Base-by-base conservation (phyloP, 139 green algal species). In the Volvox africanus region DNA sequence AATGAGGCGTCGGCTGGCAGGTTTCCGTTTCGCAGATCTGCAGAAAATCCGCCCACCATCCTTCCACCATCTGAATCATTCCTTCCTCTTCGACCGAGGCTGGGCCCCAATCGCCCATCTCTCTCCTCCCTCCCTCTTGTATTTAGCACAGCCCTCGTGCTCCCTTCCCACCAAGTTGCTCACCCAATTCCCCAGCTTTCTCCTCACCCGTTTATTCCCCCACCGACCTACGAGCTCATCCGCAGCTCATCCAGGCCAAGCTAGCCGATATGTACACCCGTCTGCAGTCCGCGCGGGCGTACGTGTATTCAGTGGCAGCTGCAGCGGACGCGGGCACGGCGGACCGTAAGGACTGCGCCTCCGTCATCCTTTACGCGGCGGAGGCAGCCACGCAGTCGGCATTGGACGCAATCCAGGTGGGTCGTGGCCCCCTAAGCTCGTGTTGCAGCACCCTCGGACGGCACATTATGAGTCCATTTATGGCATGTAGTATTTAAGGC, bases 221-320 rank as follows among this genome's bases (percentile, higher is more conserved):
- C 80, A 86, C 76, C 32, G 33, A 61, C 76, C 33, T 35, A 24
- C 30, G 76, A 2, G 21, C 33, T 81, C 32, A 19, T 16, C 50
- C 61, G 86, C 94, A 98, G 95, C 88, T 98, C 16, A 95, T 98
- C 32, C 96, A 98, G 88, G 97, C 91, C 86, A 99, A 99, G 94
- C 94, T 99, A 35, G 98, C 98, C 0, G 98, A 99, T 94, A 99
- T 99, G 98, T 99, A 99, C 91, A 96, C 82, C 24, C 80, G 77
- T 19, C 83, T 92, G 68, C 94, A 21, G 20, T 93, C 97, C 35
- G 83, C 93, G 9, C 92, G 96, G 13, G 91, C 95, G 0, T 96
- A 97, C 75, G 93, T 99, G 71, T 95, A 96, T 87, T 67, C 55
- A 18, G 92, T 92, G 16, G 96, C 96, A 3, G 87, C 87, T 26